A percentile compares a stretch with the other conserved stretches of the same genome.
Conservation (phyloP, 176 grass and related monocot genomes). For the Microstegium vimineum region DNA sequence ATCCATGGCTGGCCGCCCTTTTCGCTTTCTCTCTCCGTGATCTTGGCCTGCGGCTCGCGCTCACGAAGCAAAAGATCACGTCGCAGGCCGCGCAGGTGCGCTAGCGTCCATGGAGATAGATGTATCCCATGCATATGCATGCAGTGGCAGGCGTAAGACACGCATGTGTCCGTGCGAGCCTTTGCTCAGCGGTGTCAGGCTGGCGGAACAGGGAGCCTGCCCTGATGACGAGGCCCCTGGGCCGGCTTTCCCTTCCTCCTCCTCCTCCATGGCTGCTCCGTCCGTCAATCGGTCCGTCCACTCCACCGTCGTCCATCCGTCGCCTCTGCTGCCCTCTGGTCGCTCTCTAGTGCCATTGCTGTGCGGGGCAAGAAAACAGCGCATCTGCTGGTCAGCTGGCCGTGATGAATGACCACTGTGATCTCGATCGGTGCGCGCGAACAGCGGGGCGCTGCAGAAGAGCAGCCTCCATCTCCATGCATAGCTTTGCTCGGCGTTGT, state of each 20-base stretch:
- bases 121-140: not conserved
- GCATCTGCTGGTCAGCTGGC: not conserved
- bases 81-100: not conserved
- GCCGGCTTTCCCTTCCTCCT: not conserved
- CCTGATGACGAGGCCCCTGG: no score
- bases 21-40: not conserved
- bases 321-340: no score
- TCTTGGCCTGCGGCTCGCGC: not conserved
- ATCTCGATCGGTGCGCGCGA: constrained; percentile 7
- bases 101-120: constrained; percentile 4
- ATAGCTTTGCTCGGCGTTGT: not conserved
- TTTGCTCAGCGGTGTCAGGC: not conserved
- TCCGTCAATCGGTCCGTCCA: no score
- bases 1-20: not conserved
- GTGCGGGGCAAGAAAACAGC: constrained; percentile 8
- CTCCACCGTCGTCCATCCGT: no score
- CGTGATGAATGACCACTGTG: not conserved
- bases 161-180: constrained; percentile 22
- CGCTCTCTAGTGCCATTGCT: no score
- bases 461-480: not conserved
- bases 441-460: not conserved
- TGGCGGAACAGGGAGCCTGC: not conserved
- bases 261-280: not conserved
- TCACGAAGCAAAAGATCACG: constrained; percentile 49
- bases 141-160: not conserved